Evolutionary conservation across 805 yeast species (phyloP).

Genomic region (Jamesozyma rosinii): DNA sequence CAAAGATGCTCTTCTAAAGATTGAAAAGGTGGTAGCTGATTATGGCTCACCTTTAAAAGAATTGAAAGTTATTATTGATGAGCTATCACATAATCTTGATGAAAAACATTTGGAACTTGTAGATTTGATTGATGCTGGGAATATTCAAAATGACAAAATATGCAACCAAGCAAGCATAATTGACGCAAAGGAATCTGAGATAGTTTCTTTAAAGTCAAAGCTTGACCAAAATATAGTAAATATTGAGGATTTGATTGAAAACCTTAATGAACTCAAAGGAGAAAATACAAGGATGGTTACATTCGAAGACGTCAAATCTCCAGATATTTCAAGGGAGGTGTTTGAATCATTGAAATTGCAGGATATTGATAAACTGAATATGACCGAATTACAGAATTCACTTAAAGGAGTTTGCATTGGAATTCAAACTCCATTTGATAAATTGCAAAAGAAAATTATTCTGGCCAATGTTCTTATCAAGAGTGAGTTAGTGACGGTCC

Average conservation of each 20-base stretch:
- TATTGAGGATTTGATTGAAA: background rate
- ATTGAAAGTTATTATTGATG: background rate
- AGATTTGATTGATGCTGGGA: background rate
- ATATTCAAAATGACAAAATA: background rate
- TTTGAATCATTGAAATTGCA: conserved; percentile 9
- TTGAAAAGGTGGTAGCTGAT: background rate
- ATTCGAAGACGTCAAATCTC: conserved; percentile 2
- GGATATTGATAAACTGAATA: conserved; percentile 24
- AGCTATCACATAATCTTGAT: background rate
- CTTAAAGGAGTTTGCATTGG: conserved; percentile 29
- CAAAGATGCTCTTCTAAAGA: background rate
- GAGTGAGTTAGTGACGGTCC: conserved; percentile 2
- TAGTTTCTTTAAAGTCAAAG: background rate
- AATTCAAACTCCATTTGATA: conserved; percentile 28
- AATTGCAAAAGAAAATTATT: conserved; percentile 22
- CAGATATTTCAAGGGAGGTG: background rate
- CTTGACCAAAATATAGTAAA: background rate
- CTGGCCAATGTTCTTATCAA: conserved; percentile 8
- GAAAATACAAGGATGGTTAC: background rate
- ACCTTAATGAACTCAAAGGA: conserved; percentile 1
- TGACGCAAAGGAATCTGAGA: background rate
- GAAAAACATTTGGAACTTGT: background rate
- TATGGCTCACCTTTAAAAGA: background rate
- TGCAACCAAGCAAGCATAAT: background rate
- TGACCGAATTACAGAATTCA: conserved; percentile 28